Evolutionary conservation across 73 alveolate genomes (phyloP), one percentile per base, ranked within the genome.

Genomic region (Loxodes magnus): DNA sequence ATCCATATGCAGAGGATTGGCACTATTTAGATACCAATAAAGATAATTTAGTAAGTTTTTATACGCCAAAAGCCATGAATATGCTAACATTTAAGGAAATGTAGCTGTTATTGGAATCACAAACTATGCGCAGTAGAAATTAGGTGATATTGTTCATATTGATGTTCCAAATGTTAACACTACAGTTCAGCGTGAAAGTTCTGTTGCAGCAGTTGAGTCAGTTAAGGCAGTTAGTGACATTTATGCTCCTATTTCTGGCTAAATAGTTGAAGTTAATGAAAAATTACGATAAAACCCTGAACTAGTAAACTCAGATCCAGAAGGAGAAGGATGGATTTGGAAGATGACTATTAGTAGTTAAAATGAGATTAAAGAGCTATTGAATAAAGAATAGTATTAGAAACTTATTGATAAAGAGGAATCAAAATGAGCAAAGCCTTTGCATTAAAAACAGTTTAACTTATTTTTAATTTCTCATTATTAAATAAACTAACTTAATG

Each of bases 71-170:
- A n/a, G n/a, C n/a, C n/a, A n/a, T n/a, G n/a, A n/a, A n/a, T n/a
- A n/a, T n/a, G n/a, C n/a, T n/a, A n/a, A n/a, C n/a, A n/a, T n/a
- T n/a, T n/a, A n/a, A n/a, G n/a, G n/a, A n/a, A 16, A 68, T 70
- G 36, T 23, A 12, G 91, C 77, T n/a, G 51, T 42, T 19, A 43
- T 77, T 39, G 95, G 95, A 31, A 72, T 82, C 48, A 82, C 95
- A 21, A 71, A 58, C 62, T 56, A 58, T 68, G 91, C 92, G 20
- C 66, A 79, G 42, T 29, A 56, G 6, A 77, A 82, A 48, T 76
- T 82, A 14, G 95, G 95, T 17, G 95, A 82, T 55, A 71, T 82
- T 16, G 85, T 78, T 20, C 86, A 68, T 42, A 65, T 82, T 7
- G 88, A 77, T 12, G 29, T 82, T 26, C 70, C 80, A 6, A 58